Evolutionary conservation across 495 filamentous ascomycete genomes (phyloP).

Genomic region (Xylaria palmicola): DNA sequence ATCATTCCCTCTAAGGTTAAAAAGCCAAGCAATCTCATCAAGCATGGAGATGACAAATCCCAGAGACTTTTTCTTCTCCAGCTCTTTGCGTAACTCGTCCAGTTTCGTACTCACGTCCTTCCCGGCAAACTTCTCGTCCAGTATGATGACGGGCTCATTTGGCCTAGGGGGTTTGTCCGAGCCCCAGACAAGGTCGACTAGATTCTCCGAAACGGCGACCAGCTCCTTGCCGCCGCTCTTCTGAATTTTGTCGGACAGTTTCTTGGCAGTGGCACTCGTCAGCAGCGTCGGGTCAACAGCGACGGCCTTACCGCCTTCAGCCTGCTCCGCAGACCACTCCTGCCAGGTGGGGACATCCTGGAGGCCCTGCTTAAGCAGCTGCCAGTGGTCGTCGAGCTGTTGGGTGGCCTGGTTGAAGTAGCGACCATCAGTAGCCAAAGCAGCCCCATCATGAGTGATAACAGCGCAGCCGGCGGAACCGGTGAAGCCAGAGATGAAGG

Average conservation of each 20-base stretch:
- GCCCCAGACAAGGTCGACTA: conserved; percentile 88
- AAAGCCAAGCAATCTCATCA: conserved; percentile 97
- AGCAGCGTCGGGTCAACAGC: conserved; percentile 91
- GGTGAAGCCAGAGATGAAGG: conserved; percentile 90
- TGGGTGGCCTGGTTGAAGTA: conserved; percentile 98
- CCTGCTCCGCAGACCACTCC: conserved; percentile 90
- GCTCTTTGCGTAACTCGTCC: conserved; percentile 80
- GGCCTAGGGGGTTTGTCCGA: conserved; percentile 69
- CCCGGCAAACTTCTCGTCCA: conserved; percentile 72
- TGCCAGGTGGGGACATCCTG: conserved; percentile 96
- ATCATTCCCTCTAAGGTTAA: conserved; percentile 93
- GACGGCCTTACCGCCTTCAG: conserved; percentile 79
- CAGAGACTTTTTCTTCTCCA: conserved; percentile 85
- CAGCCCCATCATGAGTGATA: conserved; percentile 81
- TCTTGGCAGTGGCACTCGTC: conserved; percentile 79
- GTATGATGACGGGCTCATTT: conserved; percentile 69
- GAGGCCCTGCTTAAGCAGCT: conserved; percentile 85
- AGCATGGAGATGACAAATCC: conserved; percentile 94
- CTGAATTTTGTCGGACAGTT: conserved; percentile 82
- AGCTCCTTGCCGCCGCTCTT: conserved; percentile 80
- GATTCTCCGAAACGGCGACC: conserved; percentile 69
- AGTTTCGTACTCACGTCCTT: conserved; percentile 84
- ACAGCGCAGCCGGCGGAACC: conserved; percentile 94
- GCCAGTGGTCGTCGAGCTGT: conserved; percentile 92
- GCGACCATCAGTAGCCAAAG: conserved; percentile 90